Conservation (phyloP, 139 green algal genomes). For the Picochlorum costavermella region DNA sequence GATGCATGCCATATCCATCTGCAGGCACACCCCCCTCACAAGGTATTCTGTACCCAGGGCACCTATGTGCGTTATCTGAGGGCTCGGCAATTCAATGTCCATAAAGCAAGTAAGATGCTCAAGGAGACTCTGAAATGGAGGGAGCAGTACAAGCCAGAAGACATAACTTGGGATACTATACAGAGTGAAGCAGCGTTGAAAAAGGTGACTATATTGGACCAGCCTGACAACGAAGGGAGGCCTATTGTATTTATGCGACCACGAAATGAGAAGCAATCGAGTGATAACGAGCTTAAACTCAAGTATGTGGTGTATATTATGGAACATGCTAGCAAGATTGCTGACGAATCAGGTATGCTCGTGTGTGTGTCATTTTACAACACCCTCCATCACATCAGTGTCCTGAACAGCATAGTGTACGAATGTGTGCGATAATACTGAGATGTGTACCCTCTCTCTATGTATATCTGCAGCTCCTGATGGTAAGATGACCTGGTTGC, state of each 20-base stretch:
- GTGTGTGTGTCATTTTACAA: not conserved
- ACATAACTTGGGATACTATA: constrained; percentile 53
- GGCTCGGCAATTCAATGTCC: constrained; percentile 57
- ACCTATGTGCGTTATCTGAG: constrained; percentile 68
- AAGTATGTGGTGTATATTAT: constrained; percentile 74
- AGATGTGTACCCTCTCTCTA: too few species aligned
- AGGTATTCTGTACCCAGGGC: constrained; percentile 44
- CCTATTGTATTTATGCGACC: constrained; percentile 71
- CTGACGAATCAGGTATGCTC: constrained; percentile 39
- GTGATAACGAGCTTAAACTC: constrained; percentile 30
- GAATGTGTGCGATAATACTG: not conserved
- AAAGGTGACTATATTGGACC: constrained; percentile 56
- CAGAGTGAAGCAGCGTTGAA: constrained; percentile 44
- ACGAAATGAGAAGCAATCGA: constrained; percentile 27
- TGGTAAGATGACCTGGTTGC: constrained; percentile 69
- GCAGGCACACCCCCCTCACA: constrained; percentile 13
- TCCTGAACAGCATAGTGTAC: too few species aligned
- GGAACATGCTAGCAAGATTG: constrained; percentile 49
- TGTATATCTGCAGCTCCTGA: constrained; percentile 15
- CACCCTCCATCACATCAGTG: too few species aligned
- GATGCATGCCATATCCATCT: not conserved
- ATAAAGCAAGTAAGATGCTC: constrained; percentile 58
- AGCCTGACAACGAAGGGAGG: constrained; percentile 48
- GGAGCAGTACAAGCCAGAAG: constrained; percentile 47
- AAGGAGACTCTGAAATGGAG: constrained; percentile 40